A percentile compares a stretch with the other conserved stretches of the same genome.
These are phyloP conservation scores for Amniculicola lignicola DNA, from an alignment of 495 filamentous ascomycete genomes.

Conservation along the genomic window DNA sequence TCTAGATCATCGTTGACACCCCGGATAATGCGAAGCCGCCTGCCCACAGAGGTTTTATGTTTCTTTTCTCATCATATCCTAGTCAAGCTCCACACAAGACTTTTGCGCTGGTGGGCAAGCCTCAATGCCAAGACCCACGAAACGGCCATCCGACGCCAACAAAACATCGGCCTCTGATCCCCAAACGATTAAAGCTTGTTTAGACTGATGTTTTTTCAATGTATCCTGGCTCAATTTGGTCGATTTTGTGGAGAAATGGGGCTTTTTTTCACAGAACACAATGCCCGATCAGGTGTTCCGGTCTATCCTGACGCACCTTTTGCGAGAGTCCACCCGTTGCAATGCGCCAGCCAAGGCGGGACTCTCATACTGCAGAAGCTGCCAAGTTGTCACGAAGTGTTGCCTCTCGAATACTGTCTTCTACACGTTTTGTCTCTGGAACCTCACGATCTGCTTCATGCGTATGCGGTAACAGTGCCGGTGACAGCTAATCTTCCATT, in stretches of 20 bases:
- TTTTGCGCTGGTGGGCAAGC: constrained; percentile 3
- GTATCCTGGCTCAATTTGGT: not conserved
- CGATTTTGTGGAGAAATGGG: not conserved
- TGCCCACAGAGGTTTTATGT: too few relatives aligned
- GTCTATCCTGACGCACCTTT: not conserved
- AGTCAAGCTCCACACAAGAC: constrained; percentile 10
- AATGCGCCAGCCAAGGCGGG: not conserved
- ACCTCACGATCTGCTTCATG: not conserved
- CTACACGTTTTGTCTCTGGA: not conserved
- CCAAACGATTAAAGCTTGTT: constrained; percentile 3
- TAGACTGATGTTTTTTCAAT: not conserved
- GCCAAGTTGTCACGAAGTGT: constrained; percentile 12
- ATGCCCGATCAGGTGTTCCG: not conserved
- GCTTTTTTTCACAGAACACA: not conserved
- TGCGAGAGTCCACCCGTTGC: too few relatives aligned
- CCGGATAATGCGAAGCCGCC: too few relatives aligned
- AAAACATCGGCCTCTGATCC: constrained; percentile 21
- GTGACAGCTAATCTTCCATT: not conserved
- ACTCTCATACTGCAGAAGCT: constrained; percentile 10
- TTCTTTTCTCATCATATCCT: not conserved
- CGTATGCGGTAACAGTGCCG: not conserved
- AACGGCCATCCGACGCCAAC: constrained; percentile 11
- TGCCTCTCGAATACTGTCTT: not conserved
- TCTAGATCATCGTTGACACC: too few relatives aligned
- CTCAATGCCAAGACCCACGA: constrained; percentile 11